These are phyloP conservation scores for Ceratorhiza oryzae-sativae DNA, from an alignment of 1,284 basidiomycete genomes.

Conservation along the genomic window DNA sequence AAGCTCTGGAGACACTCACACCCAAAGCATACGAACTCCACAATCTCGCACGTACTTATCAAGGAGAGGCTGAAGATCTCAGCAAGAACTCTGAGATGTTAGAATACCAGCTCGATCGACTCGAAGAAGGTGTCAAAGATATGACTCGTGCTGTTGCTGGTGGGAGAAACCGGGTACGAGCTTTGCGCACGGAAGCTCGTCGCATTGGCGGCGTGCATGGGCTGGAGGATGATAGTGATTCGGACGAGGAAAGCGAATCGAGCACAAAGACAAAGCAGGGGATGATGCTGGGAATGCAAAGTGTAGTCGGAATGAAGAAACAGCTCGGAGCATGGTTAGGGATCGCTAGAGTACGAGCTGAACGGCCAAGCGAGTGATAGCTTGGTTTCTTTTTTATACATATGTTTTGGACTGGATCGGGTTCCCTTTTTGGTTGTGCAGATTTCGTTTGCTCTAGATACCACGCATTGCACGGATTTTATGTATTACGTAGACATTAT, in stretches of 20 bases:
- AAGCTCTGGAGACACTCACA: constrained; percentile 39
- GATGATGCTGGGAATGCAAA: constrained; percentile 23
- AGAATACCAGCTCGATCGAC: constrained; percentile 42
- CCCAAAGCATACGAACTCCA: constrained; percentile 34
- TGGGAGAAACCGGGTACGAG: constrained; percentile 36
- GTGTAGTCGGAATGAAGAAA: constrained; percentile 18
- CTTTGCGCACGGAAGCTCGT: constrained; percentile 29
- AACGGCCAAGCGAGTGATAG: neutral
- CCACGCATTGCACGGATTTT: constrained; percentile 38
- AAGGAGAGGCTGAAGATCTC: constrained; percentile 36
- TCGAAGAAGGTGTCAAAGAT: constrained; percentile 39
- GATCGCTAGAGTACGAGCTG: constrained; percentile 3
- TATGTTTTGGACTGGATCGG: neutral
- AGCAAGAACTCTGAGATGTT: constrained; percentile 37
- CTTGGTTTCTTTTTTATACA: constrained; percentile 2
- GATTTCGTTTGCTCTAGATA: constrained; percentile 24
- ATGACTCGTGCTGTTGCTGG: constrained; percentile 36
- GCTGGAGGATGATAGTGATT: constrained; percentile 33
- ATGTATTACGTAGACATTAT: constrained; percentile 39
- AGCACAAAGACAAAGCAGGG: constrained; percentile 3
- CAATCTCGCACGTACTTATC: constrained; percentile 24
- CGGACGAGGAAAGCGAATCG: constrained; percentile 27
- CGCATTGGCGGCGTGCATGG: constrained; percentile 35
- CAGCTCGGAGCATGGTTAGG: constrained; percentile 26
- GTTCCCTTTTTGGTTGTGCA: constrained; percentile 14